Evolutionary conservation across 1,284 basidiomycete genomes (phyloP), one percentile per base, ranked within the genome.

Genomic region (Xanthoconium separans): DNA sequence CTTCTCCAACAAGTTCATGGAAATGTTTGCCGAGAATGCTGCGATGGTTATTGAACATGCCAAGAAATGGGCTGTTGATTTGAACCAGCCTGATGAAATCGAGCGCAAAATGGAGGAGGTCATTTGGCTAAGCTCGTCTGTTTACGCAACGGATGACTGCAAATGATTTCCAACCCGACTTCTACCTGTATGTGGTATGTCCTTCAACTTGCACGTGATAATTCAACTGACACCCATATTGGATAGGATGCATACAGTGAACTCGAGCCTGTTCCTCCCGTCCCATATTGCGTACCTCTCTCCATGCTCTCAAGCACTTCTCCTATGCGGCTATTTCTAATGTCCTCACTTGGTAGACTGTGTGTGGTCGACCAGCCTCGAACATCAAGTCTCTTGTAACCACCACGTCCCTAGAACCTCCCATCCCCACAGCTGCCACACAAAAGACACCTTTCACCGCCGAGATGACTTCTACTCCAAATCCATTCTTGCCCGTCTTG

Each of bases 171-270:
- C 68, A 69, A 39, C 74, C 77, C 1, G 77, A 81, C 59, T 82
- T 82, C 60, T 75, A 78, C 68, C 45, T 74, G 81, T 81, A 53
- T 61, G 78, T 69, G 1, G 13, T 22, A 2, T 31, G 1, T 36
- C 4, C 2, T 11, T 7, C 10, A n/a, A n/a, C n/a, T n/a, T n/a
- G n/a, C n/a, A n/a, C n/a, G n/a, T n/a, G 24, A n/a, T 44, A 10
- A 8, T 47, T 27, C 27, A 13, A 9, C 11, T 40, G 6, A 18
- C 37, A 16, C n/a, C n/a, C 18, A 18, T 22, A 22, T 22, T 34
- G 52, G 5, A 3, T 13, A 83, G 81, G 12, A 78, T 82, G 76
- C 81, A 83, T 55, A 59, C 81, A 24, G 76, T 83, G 46, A 84
- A 82, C 0, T 81, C 79, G 20, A 76, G 76, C 10, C 61, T 80